Evolutionary conservation across 352 stramenopile species (phyloP), one percentile per base, ranked within the genome.

Genomic region (Phytophthora citrophthora): DNA sequence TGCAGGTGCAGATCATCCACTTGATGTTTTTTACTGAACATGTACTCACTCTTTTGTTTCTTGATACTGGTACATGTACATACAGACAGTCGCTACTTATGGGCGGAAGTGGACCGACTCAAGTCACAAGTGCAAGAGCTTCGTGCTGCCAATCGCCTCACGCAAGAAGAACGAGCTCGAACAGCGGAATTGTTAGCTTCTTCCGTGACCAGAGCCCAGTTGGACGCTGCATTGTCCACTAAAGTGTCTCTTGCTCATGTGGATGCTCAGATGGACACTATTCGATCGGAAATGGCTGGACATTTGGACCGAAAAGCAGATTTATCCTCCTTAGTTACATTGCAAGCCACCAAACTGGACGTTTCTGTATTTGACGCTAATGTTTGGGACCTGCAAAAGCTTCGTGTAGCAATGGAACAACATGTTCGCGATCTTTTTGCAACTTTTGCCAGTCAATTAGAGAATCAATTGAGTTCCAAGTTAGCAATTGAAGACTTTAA

Each of bases 401-500:
- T 88, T 26, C 77, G 80, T 29, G 59, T 59, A 8, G 54, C 67
- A 38, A 70, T 89, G 34, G 83, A 91, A 50, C 80, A 91, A 45
- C 77, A 70, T 47, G 62, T 88, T 3, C 79, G 64, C 54, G 80
- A 91, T 39, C 52, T 88, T n/a, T 89, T 90, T 52, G 64, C 74
- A 20, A 67, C 55, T 11, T 90, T 91, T 52, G 83, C 78, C 4
- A 60, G 68, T 45, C 74, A 85, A 57, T 71, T 90, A 43, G 83
- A 91, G 55, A 51, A 43, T 1, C 74, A 86, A 26, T 64, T 91
- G 20, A 72, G 48, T 46, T 57, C 61, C 12, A 89, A 91, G 53
- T 44, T 91, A 5, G 74, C 69, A 2, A 79, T 88, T 27, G 70
- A 81, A n/a, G 81, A 89, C 65, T 90, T 89, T 29, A 82, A 85